Base-by-base conservation (phyloP, 2,329 filamentous ascomycete genomes). In the Alternaria dauci region DNA sequence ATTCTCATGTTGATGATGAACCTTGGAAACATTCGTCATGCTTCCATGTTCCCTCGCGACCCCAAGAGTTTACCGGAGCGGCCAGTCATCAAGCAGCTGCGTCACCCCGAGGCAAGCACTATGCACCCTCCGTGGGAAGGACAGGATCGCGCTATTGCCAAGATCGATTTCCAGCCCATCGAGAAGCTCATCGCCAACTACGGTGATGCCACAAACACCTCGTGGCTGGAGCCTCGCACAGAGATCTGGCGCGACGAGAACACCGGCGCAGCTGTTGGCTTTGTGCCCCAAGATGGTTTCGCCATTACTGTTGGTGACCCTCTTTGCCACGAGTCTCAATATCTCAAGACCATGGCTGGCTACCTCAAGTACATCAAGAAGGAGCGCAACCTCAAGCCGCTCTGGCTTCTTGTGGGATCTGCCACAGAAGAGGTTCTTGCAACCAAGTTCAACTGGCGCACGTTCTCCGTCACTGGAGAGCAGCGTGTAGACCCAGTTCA, bases 161-260 rank as follows among this genome's bases (percentile, higher is more conserved):
- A 80, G 52, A 81, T 83, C 8, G 84, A 89, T 51, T 82, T 91
- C 55, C 93, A 93, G 52, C 85, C 92, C 0, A 77, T 97, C 5
- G 92, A 94, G 76, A 91, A 96, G 75, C 88, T 97, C 42, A 93
- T 97, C 76, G 93, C 93, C 74, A 97, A 97, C 78, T 97, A 97
- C 70, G 94, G 94, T 63, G 94, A 97, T 78, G 93, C 94, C 2
- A 93, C 93, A 50, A 96, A 96, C 73, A 97, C 94, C 0, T 95
- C 93, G 0, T 97, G 93, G 93, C 86, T 95, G 8, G 94, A 97
- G 76, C 91, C 93, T 7, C 89, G 93, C 7, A 97, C 94, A 77
- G 86, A 92, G 73, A 89, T 96, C 59, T 97, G 93, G 92, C 89
- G 94, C 30, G 92, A 97, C 74, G 81, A 86, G 23, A 78, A 82